Evolutionary conservation across 2,329 filamentous ascomycete species (phyloP), one percentile per base, ranked within the genome.

Genomic region (Ramichloridium luteum): DNA sequence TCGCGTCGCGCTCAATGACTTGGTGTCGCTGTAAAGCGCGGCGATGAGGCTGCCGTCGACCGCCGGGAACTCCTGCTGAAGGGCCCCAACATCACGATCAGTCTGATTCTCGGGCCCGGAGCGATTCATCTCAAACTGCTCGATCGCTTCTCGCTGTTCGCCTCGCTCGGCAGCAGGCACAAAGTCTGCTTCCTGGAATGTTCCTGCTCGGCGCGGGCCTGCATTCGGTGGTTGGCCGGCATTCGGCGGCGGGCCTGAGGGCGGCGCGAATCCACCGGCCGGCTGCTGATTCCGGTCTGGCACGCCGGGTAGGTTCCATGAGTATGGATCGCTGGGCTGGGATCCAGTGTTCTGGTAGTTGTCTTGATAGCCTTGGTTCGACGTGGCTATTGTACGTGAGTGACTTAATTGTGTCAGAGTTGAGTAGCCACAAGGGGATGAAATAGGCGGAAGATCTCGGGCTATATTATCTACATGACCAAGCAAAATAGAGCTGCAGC

Each of bases 1-100:
- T 39, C 59, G 51, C 35, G 58, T 59, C n/a, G 53, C 59, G 13
- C 53, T 52, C 40, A 61, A 33, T 38, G 49, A 54, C 46, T 59
- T 53, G 15, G 50, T 53, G 40, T 64, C 60, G 5, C 53, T 50
- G 38, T 62, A 64, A 26, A 64, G 53, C n/a, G 60, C 60, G 8
- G 60, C 60, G 38, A 64, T 58, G 43, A 64, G 38, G 34, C 51
- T 57, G 2, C 56, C 53, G 43, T 64, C 60, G n/a, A 63, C 44
- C n/a, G 44, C 49, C 1, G 60, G 60, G 32, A 61, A 64, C 45
- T 64, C 59, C 11, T 53, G 37, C 47, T 59, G 53, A 42, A 64
- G 39, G 16, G 50, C 50, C 37, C 54, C 59, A 14, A 62, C 55
- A 36, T 63, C 58, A 13, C 49, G 45, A 31, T 64, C 60, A 22